Conservation (phyloP, 768 basidiomycete species). For the Austroboletus eburneus region DNA sequence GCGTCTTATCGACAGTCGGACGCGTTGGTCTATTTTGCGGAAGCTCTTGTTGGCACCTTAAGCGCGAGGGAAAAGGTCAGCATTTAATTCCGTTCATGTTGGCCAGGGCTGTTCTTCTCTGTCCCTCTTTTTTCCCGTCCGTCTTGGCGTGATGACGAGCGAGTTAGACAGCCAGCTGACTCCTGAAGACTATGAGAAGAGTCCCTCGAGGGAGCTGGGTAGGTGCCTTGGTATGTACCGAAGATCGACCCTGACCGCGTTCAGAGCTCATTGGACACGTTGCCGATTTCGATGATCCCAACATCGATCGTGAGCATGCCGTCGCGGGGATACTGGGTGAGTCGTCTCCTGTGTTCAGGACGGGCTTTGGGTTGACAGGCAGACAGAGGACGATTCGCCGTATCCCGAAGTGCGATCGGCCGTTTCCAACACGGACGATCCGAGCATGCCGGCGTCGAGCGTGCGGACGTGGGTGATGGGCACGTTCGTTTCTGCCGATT, state of each 20-base stretch:
- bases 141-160: conserved; percentile 11
- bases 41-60: neutral
- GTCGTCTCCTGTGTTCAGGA: neutral
- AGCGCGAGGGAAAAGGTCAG: no score
- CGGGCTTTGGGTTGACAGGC: conserved; percentile 10
- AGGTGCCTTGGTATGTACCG: no score
- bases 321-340: conserved; percentile 19
- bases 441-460: conserved; percentile 54
- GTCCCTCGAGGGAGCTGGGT: neutral
- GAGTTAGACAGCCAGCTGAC: conserved; percentile 1
- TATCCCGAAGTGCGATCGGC: conserved; percentile 82
- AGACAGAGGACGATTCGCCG: conserved; percentile 67
- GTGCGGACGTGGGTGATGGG: conserved; percentile 62
- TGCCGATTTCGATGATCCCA: conserved; percentile 35
- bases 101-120: neutral
- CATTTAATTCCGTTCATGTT: neutral
- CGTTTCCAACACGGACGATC: conserved; percentile 71
- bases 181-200: conserved; percentile 16
- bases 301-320: conserved; percentile 26
- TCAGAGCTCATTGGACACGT: neutral
- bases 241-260: no score
- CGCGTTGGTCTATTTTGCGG: neutral
- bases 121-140: neutral
- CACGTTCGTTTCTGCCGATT: no score
- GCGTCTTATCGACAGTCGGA: conserved; percentile 7